Base-by-base conservation (phyloP, 306 rosid genomes). In the Malus domestica region DNA sequence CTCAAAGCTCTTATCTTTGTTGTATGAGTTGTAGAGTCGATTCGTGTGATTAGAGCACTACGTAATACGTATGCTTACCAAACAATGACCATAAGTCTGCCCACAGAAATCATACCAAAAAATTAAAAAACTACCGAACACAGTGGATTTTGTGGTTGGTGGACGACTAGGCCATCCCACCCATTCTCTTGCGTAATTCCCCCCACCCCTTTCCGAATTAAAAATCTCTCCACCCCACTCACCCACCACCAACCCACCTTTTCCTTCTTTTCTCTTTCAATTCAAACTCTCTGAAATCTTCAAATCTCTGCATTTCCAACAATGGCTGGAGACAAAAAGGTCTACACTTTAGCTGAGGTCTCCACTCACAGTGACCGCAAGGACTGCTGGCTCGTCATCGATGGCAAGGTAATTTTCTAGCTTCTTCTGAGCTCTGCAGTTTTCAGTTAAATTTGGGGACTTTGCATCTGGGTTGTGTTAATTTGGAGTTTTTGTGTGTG, bases 311-410 rank as follows among this genome's bases (percentile, higher is more conserved):
- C 29, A 46, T 67, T 80, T 61, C 49, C 35, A 27, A 72, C 77
- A 27, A 93, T 94, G 98, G 89, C 85, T 40, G 90, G 80, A n/a
- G 88, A 71, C 14, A 52, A 78, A 69, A 83, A 87, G 83, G 72
- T 88, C 5, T 92, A 54, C 83, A 80, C 88, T 82, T 82, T 92
- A 75, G 85, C 90, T n/a, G 92, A 90, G 65, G 92, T 88, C 72
- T 74, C 96, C 51, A 44, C 67, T 18, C 97, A 90, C 82, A 88
- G 83, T 75, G 65, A 30, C 76, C 59, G 83, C 79, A 83, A 85
- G 29, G 96, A 90, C 69, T 95, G 99, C 82, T 95, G 97, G 97
- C 84, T 95, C 70, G 81, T 95, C 72, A 88, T 95, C 59, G 85
- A 79, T 23, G 89, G 89, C 83, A 95, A 89, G 97, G 99, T 92